phyloP scores from a whole-genome alignment of 192 early-diverging fungal genomes.

The Kappamyces sp. region DNA sequence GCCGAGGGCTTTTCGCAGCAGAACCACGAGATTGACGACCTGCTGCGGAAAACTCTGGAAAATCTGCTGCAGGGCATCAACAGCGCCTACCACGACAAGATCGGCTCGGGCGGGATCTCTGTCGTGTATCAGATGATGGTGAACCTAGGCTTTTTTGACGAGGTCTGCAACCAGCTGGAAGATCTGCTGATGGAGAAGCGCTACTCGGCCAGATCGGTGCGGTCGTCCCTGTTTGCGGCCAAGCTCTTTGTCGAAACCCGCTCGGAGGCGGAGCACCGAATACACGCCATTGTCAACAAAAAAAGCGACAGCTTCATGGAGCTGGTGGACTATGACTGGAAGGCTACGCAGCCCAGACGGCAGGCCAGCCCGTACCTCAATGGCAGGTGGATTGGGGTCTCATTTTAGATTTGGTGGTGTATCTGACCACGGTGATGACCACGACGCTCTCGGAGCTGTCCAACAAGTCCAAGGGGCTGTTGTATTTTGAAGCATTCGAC shows the following conservation, averaged over 20 bases:
- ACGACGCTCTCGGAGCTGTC: slow-evolving; percentile 66
- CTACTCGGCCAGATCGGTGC: slow-evolving; percentile 39
- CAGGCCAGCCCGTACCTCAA: slow-evolving; percentile 66
- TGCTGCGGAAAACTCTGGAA: slow-evolving; percentile 72
- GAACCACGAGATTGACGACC: slow-evolving; percentile 82
- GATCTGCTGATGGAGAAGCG: slow-evolving; percentile 61
- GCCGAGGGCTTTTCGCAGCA: slow-evolving; percentile 77
- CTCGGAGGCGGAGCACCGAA: slow-evolving; percentile 69
- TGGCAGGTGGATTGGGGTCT: slow-evolving; percentile 33
- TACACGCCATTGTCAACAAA: slow-evolving; percentile 70
- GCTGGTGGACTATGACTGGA: slow-evolving; percentile 82
- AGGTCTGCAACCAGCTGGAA: slow-evolving; percentile 69
- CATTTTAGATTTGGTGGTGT: slow-evolving; percentile 63
- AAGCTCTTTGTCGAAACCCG: slow-evolving; percentile 64
- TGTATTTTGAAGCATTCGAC: slow-evolving; percentile 71
- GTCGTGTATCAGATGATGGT: slow-evolving; percentile 81
- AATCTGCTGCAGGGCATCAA: slow-evolving; percentile 64
- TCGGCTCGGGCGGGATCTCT: slow-evolving; percentile 64
- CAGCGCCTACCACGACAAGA: slow-evolving; percentile 57
- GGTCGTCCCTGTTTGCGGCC: slow-evolving; percentile 58
- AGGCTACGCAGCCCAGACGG: background rate
- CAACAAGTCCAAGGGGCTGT: slow-evolving; percentile 51
- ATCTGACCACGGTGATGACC: slow-evolving; percentile 58
- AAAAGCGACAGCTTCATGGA: slow-evolving; percentile 81
- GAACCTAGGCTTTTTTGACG: slow-evolving; percentile 71